phyloP scores from a whole-genome alignment of 495 filamentous ascomycete genomes.

The Penicillium roqueforti region DNA sequence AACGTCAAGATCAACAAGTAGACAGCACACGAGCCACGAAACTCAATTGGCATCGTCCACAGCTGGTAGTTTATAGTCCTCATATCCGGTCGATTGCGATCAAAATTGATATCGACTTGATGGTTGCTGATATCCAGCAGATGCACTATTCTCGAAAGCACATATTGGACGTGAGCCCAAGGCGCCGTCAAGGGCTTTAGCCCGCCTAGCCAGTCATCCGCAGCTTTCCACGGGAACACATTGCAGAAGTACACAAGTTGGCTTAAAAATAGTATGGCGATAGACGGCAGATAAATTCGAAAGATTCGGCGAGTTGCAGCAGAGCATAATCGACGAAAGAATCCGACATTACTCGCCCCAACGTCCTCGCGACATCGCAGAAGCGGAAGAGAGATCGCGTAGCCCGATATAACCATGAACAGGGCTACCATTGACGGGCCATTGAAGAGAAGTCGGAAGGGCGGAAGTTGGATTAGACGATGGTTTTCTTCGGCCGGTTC shows the following conservation, averaged over 20 bases:
- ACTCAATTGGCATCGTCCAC: conserved; percentile 50
- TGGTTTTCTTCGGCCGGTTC: conserved; percentile 22
- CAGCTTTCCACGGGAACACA: conserved; percentile 17
- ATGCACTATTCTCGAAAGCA: conserved; percentile 18
- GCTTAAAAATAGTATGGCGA: conserved; percentile 11
- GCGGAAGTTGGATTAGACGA: conserved; percentile 21
- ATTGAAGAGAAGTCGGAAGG: conserved; percentile 21
- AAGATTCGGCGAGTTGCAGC: conserved; percentile 22
- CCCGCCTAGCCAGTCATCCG: not conserved
- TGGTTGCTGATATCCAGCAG: conserved; percentile 18
- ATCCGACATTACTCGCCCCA: not conserved
- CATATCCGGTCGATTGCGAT: not conserved
- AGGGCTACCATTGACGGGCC: conserved; percentile 23
- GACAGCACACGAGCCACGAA: conserved; percentile 44
- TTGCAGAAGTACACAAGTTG: conserved; percentile 23
- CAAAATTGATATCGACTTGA: conserved; percentile 7
- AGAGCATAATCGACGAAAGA: conserved; percentile 20
- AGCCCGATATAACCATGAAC: conserved; percentile 28
- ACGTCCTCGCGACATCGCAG: conserved; percentile 11
- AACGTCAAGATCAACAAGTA: conserved; percentile 38
- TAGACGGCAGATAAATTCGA: conserved; percentile 23
- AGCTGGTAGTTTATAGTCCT: conserved; percentile 29
- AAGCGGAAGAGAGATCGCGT: conserved; percentile 24
- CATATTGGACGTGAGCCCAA: conserved; percentile 18
- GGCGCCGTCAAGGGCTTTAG: conserved; percentile 20